Base-by-base conservation (phyloP, 352 stramenopile genomes). In the Plasmopara muralis region DNA sequence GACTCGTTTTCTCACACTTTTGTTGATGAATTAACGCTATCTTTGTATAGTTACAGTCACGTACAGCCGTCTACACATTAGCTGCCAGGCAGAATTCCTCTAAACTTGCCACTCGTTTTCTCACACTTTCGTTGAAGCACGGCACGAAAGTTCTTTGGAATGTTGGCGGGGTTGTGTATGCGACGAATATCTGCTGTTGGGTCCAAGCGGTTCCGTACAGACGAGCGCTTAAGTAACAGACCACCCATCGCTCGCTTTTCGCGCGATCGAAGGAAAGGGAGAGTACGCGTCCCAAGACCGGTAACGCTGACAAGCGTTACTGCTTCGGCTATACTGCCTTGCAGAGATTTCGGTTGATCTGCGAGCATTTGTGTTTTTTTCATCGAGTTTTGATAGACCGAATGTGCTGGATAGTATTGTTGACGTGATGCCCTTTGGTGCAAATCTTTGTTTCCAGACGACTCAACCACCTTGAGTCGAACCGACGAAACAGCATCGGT, bases 171-270 rank as follows among this genome's bases (percentile, higher is more conserved):
- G 29, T 79, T 78, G 64, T 90, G 75, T 40, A 88, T 77, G 13
- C 79, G 70, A 25, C 79, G 74, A 25, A 87, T 72, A 44, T 90
- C 79, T 4, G 82, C 66, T 31, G 69, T 78, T 35, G 73, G 73
- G 40, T 90, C 79, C 47, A 87, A 60, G 0, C 78, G 76, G 29
- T 64, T 83, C 0, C 79, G 66, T 43, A 88, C 68, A 5, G 63
- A 68, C 38, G 79, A 90, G 10, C 77, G 66, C 51, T 88, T 88
- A 29, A 76, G 77, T 38, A 86, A 53, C 13, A 78, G 47, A 6
- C 80, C 80, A n/a, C 80, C 80, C 73, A 90, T 88, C 4, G 54
- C 33, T 12, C 72, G 71, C 33, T 75, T 81, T 43, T 88, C 77
- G 4, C 73, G 73, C 0, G 70, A 55, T 45, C 70, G 67, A 45